phyloP scores from a whole-genome alignment of 495 filamentous ascomycete species.

The Cudoniella acicularis region DNA sequence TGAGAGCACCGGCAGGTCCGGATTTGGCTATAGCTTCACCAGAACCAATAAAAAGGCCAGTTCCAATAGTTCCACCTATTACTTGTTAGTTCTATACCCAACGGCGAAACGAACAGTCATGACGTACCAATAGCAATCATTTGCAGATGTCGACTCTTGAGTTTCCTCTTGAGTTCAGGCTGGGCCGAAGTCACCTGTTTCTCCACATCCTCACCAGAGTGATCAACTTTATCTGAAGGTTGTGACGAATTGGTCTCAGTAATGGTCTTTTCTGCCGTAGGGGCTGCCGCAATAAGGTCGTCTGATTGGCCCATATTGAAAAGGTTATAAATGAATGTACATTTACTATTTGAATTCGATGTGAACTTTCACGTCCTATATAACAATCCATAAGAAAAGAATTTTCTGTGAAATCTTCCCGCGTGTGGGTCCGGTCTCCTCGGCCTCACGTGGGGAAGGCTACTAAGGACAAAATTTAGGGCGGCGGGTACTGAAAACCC shows the following conservation, averaged over 20 bases:
- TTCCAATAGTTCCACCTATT: conserved; percentile 48
- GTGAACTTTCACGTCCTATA: not conserved
- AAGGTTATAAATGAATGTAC: not conserved
- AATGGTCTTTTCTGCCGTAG: not conserved
- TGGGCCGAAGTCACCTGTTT: conserved; percentile 1
- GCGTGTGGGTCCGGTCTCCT: not conserved
- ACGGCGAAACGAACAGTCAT: conserved; percentile 29
- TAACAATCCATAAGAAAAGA: not conserved
- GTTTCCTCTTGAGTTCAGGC: conserved; percentile 42
- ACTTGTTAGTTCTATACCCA: not conserved
- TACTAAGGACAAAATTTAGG: not conserved
- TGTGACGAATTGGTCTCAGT: not conserved
- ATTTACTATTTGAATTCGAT: not conserved
- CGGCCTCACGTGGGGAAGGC: not conserved
- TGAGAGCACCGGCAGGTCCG: conserved; percentile 62
- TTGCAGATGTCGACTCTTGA: conserved; percentile 65
- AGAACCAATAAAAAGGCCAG: conserved; percentile 69
- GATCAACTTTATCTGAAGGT: not conserved
- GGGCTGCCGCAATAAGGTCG: not conserved
- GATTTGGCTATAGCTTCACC: conserved; percentile 57
- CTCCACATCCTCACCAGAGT: conserved; percentile 12
- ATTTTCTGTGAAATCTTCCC: not conserved
- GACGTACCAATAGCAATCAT: conserved; percentile 87
- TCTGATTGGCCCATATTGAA: not conserved
- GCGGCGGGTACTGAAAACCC: not conserved